Evolutionary conservation across 208 protist species (phyloP), one percentile per base, ranked within the genome.

Genomic region (Angomonas deanei): DNA sequence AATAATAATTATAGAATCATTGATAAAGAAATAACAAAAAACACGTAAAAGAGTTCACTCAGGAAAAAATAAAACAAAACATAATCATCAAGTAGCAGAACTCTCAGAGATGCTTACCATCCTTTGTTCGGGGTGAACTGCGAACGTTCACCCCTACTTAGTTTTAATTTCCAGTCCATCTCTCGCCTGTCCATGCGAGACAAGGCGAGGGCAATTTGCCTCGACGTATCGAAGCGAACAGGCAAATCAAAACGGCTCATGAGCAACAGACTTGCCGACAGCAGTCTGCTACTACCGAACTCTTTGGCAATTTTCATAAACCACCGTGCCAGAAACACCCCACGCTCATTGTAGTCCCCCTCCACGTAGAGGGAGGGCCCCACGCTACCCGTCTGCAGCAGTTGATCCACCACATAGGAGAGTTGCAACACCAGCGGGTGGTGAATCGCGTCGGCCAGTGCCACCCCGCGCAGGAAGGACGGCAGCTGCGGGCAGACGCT

Each of bases 381-480:
- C 2, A 76, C 65, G 13, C 54, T 48, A 24, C 80, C 80, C 1
- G 52, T 38, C 0, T 67, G 6, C 1, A 80, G 70, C 13, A 87
- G 48, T 5, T 39, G 69, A 34, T 74, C 66, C 13, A 87, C 49
- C 1, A 84, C 74, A 58, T 77, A 71, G 0, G 63, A 47, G 0
- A 58, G 74, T 49, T 87, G 80, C 17, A 28, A 48, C 1, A 72
- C 48, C 26, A 84, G 52, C 0, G 80, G 65, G 56, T 84, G 62
- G 1, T 34, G 13, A 4, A 61, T 52, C 4, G 64, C 57, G 6
- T 56, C 53, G 50, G 49, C 60, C 8, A 84, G 58, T n/a, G 65
- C 64, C 28, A 78, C 48, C 1, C 76, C 67, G 2, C 80, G 72
- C 0, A 84, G 38, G 50, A 84, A 76, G 13, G 69, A 59, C 8